phyloP scores from a whole-genome alignment of 2,329 filamentous ascomycete species.

The Trichoderma breve region DNA sequence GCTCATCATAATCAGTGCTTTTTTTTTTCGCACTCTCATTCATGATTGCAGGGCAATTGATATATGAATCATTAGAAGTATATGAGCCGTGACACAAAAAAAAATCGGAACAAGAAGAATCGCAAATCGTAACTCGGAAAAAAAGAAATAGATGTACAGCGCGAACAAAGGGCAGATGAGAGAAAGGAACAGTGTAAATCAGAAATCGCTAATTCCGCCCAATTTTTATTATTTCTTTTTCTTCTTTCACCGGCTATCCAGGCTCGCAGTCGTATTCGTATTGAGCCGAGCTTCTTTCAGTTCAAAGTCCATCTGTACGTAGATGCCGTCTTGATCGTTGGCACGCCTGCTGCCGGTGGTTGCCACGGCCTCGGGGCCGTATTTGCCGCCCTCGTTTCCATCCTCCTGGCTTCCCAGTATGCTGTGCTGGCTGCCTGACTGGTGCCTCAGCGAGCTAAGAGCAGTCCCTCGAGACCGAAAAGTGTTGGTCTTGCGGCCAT shows the following conservation, averaged over 20 bases:
- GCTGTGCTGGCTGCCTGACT: slow-evolving; percentile 30
- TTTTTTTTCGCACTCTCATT: background rate
- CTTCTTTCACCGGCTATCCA: slow-evolving; percentile 6
- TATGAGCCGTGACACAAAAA: background rate
- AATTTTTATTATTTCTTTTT: background rate
- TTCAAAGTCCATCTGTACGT: slow-evolving; percentile 39
- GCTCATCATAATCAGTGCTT: background rate
- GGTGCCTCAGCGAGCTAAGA: slow-evolving; percentile 31
- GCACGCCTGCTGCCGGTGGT: slow-evolving; percentile 26
- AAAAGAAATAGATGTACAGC: background rate
- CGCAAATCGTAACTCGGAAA: background rate
- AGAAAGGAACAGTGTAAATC: background rate
- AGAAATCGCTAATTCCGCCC: background rate
- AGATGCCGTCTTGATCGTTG: slow-evolving; percentile 33
- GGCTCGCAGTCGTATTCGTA: background rate
- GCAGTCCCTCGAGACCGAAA: slow-evolving; percentile 29
- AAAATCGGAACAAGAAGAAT: background rate
- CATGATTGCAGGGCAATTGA: background rate
- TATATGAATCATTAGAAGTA: background rate
- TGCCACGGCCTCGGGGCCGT: slow-evolving; percentile 26
- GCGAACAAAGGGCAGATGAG: background rate
- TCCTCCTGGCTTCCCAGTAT: slow-evolving; percentile 27
- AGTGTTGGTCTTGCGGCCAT: slow-evolving; percentile 24
- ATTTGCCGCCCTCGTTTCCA: slow-evolving; percentile 24
- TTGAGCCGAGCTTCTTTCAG: slow-evolving; percentile 30